Evolutionary conservation across 2,329 filamentous ascomycete genomes (phyloP).

Genomic region (Cercospora beticola): DNA sequence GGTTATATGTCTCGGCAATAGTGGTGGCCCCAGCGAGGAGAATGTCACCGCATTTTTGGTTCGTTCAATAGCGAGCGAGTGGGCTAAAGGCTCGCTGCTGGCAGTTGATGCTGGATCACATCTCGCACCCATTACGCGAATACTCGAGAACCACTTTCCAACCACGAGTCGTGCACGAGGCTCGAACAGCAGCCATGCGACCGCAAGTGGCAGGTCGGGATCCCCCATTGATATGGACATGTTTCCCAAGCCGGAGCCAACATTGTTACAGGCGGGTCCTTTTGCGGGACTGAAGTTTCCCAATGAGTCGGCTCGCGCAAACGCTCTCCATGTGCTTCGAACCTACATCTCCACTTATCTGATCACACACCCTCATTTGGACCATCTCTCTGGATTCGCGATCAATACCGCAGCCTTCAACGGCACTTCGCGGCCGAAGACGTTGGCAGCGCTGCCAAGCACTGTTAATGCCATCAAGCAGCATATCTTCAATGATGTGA

Average conservation of each 20-base stretch:
- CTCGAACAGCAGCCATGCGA: conserved; percentile 21
- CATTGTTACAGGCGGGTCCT: conserved; percentile 62
- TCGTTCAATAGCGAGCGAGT: conserved; percentile 73
- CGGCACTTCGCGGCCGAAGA: conserved; percentile 74
- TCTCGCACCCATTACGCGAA: conserved; percentile 77
- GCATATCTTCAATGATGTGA: conserved; percentile 96
- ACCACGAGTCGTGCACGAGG: conserved; percentile 35
- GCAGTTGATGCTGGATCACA: conserved; percentile 95
- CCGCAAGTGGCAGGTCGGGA: conserved; percentile 11
- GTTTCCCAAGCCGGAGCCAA: conserved; percentile 42
- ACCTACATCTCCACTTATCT: conserved; percentile 83
- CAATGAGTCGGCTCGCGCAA: conserved; percentile 65
- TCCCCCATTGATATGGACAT: conserved; percentile 24
- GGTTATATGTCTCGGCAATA: conserved; percentile 64
- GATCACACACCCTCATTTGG: conserved; percentile 95
- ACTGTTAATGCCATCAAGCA: conserved; percentile 91
- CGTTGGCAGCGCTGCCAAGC: conserved; percentile 77
- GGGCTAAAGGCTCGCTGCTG: conserved; percentile 78
- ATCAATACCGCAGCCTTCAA: conserved; percentile 89
- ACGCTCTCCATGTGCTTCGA: conserved; percentile 76
- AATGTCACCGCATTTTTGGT: conserved; percentile 89
- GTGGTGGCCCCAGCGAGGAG: conserved; percentile 85
- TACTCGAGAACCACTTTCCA: conserved; percentile 62
- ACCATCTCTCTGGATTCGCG: conserved; percentile 87
- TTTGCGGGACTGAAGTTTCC: conserved; percentile 78